phyloP scores from a whole-genome alignment of 139 green algal genomes.

The Desmodesmus armatus region DNA sequence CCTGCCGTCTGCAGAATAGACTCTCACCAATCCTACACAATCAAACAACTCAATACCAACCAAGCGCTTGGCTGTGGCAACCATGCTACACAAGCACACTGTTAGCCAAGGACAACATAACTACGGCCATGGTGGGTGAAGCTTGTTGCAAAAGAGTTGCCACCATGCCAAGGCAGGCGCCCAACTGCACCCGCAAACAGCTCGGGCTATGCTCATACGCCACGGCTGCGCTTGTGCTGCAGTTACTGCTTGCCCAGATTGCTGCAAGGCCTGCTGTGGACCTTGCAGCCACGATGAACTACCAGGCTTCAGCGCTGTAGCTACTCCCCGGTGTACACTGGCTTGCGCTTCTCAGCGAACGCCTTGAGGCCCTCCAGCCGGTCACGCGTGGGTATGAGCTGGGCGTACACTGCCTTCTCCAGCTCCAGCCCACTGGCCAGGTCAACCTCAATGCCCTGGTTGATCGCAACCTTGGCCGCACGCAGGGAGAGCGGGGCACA shows the following conservation, averaged over 20 bases:
- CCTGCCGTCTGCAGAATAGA: too few species aligned
- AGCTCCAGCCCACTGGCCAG: constrained; percentile 70
- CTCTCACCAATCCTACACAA: too few species aligned
- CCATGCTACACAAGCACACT: too few species aligned
- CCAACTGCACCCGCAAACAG: too few species aligned
- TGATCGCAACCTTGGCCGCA: constrained; percentile 84
- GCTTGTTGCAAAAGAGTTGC: too few species aligned
- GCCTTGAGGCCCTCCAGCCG: constrained; percentile 83
- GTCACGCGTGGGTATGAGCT: constrained; percentile 81
- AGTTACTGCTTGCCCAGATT: too few species aligned
- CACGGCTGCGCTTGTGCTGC: too few species aligned
- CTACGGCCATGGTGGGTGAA: too few species aligned
- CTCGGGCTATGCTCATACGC: not conserved
- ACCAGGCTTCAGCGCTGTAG: not conserved
- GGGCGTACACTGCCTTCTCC: constrained; percentile 79
- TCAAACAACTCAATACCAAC: too few species aligned
- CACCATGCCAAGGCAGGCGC: too few species aligned
- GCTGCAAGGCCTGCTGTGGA: not conserved
- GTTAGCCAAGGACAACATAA: too few species aligned
- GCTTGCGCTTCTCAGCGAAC: constrained; percentile 88
- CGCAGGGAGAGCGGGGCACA: constrained; percentile 77
- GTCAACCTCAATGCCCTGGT: constrained; percentile 71
- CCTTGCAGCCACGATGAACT: not conserved
- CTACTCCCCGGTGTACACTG: constrained; percentile 81
- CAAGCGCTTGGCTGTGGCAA: too few species aligned